Percentiles rank a stretch among this genome's conserved stretches.
Evolutionary conservation across 306 rosid genomes (phyloP).

Genomic region (Prunus salicina): DNA sequence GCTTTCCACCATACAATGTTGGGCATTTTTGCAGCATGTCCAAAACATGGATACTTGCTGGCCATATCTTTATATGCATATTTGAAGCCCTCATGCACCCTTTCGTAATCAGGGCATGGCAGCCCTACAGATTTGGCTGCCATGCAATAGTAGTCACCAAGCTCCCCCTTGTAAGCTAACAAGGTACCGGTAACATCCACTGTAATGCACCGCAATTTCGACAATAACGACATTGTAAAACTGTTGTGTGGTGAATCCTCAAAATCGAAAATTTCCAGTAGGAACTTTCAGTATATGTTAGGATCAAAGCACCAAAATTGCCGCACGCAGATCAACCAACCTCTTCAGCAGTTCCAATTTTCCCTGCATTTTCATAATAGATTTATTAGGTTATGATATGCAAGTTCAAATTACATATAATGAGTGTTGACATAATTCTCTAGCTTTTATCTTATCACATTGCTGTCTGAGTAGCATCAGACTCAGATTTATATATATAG

Average conservation of each 20-base stretch:
- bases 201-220: constrained; percentile 76
- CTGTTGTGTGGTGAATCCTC: constrained; percentile 9
- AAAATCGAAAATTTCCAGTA: constrained; percentile 2
- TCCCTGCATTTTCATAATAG: constrained; percentile 36
- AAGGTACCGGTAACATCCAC: constrained; percentile 92
- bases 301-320: neutral
- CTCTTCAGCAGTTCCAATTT: constrained; percentile 15
- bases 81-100: constrained; percentile 86
- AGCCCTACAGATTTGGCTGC: constrained; percentile 90
- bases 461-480: neutral
- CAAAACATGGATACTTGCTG: constrained; percentile 80
- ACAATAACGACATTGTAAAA: constrained; percentile 54
- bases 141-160: constrained; percentile 97
- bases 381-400: neutral
- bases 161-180: constrained; percentile 93
- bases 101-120: constrained; percentile 92
- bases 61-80: constrained; percentile 89
- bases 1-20: constrained; percentile 92
- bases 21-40: constrained; percentile 80
- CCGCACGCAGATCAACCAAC: neutral
- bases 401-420: neutral
- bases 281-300: constrained; percentile 7
- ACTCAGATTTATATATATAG: neutral
- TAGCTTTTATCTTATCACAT: neutral
- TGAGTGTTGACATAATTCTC: neutral